Base-by-base conservation (phyloP, 1,284 basidiomycete species). In the Filobasidium uniguttulatum region DNA sequence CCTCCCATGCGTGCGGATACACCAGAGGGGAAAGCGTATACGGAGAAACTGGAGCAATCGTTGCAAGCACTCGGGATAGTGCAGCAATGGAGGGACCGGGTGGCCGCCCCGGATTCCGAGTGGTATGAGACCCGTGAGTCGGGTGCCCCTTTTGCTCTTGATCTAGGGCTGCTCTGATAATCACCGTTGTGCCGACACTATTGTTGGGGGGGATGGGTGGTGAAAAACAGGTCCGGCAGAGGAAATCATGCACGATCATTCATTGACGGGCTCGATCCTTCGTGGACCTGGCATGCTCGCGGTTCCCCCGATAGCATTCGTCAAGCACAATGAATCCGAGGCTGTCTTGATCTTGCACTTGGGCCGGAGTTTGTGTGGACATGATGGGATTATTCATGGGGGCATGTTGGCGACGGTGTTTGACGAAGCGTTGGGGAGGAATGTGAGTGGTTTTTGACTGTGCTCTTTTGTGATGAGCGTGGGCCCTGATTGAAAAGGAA, bases 301-400 rank as follows among this genome's bases (percentile, higher is more conserved):
- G 0, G 65, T 90, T 45, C 72, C 76, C 20, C 86, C 88, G 2
- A 59, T 93, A 2, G 76, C 86, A 5, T 75, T 88, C 17, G 78
- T 78, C n/a, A 77, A 74, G 60, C 72, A 72, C 52, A 85, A 93
- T 66, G 84, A 87, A 63, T 75, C 71, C 8, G 82, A 87, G 68
- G 76, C 77, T 6, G 62, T 80, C 31, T 57, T 66, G 64, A 64
- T 61, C n/a, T 8, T 55, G 8, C 50, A 52, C 30, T 28, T 55
- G 0, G 91, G 93, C 1, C 71, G 84, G 31, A 82, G 81, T 5
- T 61, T 97, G 45, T 96, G 91, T 62, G 67, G 86, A 2, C 88
- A 93, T 60, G 88, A 93, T 66, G 90, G 90, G 0, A 86, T 97
- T 56, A 71, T 96, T 1, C 93, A 97, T 63, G 93, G 93, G 0